Conservation (phyloP, 192 early-diverging fungal species). For the Mortierella alpina region DNA sequence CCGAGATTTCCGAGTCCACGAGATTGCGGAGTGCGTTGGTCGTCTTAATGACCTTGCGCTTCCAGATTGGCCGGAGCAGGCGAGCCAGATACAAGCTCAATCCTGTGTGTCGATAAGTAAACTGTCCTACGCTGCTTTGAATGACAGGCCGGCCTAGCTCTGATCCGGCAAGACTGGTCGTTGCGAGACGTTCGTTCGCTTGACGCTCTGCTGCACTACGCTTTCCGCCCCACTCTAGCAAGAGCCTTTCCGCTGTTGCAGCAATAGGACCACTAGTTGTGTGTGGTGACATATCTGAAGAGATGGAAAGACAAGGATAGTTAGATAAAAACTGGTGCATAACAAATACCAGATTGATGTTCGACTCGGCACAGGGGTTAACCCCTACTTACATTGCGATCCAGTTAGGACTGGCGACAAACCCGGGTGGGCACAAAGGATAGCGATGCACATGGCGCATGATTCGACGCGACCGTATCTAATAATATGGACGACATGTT, state of each 20-base stretch:
- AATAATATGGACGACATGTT: slow-evolving; percentile 50
- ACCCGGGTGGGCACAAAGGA: slow-evolving; percentile 64
- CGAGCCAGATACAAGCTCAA: slow-evolving; percentile 81
- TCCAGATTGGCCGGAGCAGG: slow-evolving; percentile 81
- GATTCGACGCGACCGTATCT: slow-evolving; percentile 74
- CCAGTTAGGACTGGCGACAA: slow-evolving; percentile 13
- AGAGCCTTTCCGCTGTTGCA: slow-evolving; percentile 32
- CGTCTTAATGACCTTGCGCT: slow-evolving; percentile 49
- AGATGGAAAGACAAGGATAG: neutral
- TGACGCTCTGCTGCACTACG: slow-evolving; percentile 13
- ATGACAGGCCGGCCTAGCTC: slow-evolving; percentile 50
- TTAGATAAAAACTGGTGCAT: neutral
- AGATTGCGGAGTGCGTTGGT: slow-evolving; percentile 14
- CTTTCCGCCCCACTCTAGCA: slow-evolving; percentile 53
- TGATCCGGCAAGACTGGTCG: slow-evolving; percentile 24
- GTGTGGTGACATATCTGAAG: slow-evolving; percentile 32
- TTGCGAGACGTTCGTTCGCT: slow-evolving; percentile 17
- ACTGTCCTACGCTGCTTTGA: slow-evolving; percentile 55
- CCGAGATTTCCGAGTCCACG: slow-evolving; percentile 42
- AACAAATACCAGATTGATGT: neutral
- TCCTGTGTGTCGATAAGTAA: slow-evolving; percentile 81
- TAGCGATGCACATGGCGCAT: slow-evolving; percentile 88
- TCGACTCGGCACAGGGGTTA: neutral
- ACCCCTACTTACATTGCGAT: slow-evolving; percentile 29
- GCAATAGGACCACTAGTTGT: slow-evolving; percentile 38